Evolutionary conservation across 441 rosid species (phyloP), one percentile per base, ranked within the genome.

Genomic region (Gossypium davidsonii): DNA sequence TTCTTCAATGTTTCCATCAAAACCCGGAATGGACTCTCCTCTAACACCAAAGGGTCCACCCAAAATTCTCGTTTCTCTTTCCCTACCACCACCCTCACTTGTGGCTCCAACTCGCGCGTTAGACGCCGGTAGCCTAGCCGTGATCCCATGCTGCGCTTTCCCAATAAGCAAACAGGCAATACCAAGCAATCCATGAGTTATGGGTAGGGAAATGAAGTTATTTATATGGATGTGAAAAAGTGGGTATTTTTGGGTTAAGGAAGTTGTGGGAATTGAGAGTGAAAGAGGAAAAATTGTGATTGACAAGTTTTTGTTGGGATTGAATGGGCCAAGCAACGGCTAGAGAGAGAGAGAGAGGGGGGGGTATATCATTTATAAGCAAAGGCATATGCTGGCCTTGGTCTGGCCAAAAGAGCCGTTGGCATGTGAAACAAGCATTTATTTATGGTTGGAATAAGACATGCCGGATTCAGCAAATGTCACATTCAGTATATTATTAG

Each of bases 81-180:
- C 66, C 98, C 96, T 3, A 88, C 94, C 60, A 88, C 90, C 77
- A 86, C 96, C 11, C 71, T 88, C 76, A 90, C 89, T 9, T 79
- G 79, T 20, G 56, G 55, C 1, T 76, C 83, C 12, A 72, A 55
- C 0, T 55, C 59, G 5, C 14, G 9, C 26, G 68, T 67, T 0
- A 87, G 71, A 18, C 70, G 82, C 61, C 73, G 79, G 81, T 92
- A 92, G 21, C 87, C 80, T 20, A 80, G 76, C 61, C 84, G 80
- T 49, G 81, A 82, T 10, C 67, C 73, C 39, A 25, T 52, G 76
- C n/a, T 74, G 49, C 92, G 79, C 77, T 78, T 84, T 17, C 76
- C 76, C 48, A 87, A 70, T 6, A 82, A 70, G 14, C 85, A 78
- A 7, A 87, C 89, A 0, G 94, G 91, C 71, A 83, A 67, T 42